Percentiles rank a stretch among this genome's conserved stretches.
These are phyloP conservation scores for Vitis amurensis DNA, from an alignment of 164 flowering plant genomes.

Conservation along the genomic window DNA sequence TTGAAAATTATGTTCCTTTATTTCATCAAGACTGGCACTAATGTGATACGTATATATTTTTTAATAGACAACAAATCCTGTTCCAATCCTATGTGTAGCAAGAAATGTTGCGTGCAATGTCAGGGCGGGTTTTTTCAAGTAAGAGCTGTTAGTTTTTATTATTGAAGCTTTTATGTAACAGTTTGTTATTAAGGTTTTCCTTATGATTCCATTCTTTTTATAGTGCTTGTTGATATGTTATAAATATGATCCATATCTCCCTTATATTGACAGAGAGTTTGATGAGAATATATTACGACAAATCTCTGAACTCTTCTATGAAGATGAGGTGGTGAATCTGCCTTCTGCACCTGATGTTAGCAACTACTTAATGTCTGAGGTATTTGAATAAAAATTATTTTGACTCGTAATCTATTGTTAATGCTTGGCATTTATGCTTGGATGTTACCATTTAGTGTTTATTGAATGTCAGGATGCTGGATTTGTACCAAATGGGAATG, in stretches of 20 bases:
- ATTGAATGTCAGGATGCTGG: slow-evolving; percentile 58
- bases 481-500: slow-evolving; percentile 58
- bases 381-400: slow-evolving; percentile 23
- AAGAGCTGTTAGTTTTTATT: slow-evolving; percentile 22
- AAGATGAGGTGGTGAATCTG: slow-evolving; percentile 68
- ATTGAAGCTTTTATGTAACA: too few relatives aligned
- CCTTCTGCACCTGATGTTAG: slow-evolving; percentile 89
- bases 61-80: slow-evolving; percentile 74
- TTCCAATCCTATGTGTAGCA: slow-evolving; percentile 94
- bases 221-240: too few relatives aligned
- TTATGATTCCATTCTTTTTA: background rate
- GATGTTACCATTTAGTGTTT: slow-evolving; percentile 2
- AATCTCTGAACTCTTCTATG: slow-evolving; percentile 66
- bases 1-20: background rate
- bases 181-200: background rate
- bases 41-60: background rate
- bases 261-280: slow-evolving; percentile 58
- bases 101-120: slow-evolving; percentile 99
- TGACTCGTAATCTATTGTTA: background rate
- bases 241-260: slow-evolving; percentile 3
- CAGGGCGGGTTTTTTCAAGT: slow-evolving; percentile 94
- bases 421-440: background rate
- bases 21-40: background rate
- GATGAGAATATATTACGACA: slow-evolving; percentile 68
- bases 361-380: slow-evolving; percentile 81